Base-by-base conservation (phyloP, 2,329 filamentous ascomycete genomes). In the Cryphonectria naterciae region DNA sequence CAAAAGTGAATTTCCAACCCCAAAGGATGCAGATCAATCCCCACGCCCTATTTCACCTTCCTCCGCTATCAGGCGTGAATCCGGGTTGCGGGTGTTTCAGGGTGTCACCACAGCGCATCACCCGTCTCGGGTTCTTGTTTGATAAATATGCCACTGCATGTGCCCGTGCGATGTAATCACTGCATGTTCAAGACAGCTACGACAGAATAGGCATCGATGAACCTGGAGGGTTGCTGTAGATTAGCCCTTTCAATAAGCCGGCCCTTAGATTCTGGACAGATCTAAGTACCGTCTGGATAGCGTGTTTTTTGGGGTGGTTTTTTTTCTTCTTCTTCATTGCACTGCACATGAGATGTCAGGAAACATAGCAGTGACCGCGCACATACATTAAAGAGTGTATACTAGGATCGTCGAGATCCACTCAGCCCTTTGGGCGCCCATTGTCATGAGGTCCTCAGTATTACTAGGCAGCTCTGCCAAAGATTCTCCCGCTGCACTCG, bases 401-500 rank as follows among this genome's bases (percentile, higher is more conserved):
- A 39, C 0, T 39, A 13, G 37, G 37, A 52, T n/a, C 19, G 46
- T n/a, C 7, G 46, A 52, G 46, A 8, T 52, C n/a, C 22, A 52
- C 19, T n/a, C 19, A 4, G 46, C 10, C 46, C 19, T 25, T n/a
- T 39, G 37, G 37, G 37, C 37, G 8, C 22, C 2, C 19, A 10
- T 3, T n/a, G 22, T 22, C 7, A 7, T 2, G 37, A 11, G 37
- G 37, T 1, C 10, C 37, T 39, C 3, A 39, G 4, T n/a, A 7
- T 15, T 43, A 46, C 13, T 4, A 41, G 37, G 68, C 67, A 41
- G 63, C 41, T 13, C 17, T 52, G 10, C 70, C 70, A 28, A 73
- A 67, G n/a, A 83, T 77, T n/a, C 75, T 77, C 7, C 81, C 82
- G 32, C 75, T 72, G 69, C 83, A 85, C 35, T 81, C 79, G 6